These are phyloP conservation scores for Gentiana macrophylla DNA, from an alignment of 257 asterid genomes.

Conservation along the genomic window DNA sequence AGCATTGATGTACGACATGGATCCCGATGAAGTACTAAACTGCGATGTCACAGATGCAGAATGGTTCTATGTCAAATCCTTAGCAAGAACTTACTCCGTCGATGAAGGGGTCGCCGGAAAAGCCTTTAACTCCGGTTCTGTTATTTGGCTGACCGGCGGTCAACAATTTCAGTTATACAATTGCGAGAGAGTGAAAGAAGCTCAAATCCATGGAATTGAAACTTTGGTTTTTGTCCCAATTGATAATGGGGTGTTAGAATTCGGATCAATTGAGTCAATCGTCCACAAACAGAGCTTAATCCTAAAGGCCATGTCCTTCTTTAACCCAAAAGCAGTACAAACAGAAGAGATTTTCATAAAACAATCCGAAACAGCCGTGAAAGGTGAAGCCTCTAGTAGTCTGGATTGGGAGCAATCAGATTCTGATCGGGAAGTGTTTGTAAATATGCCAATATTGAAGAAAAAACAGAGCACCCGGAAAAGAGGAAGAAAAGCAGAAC, in stretches of 20 bases:
- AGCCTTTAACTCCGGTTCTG: conserved; percentile 44
- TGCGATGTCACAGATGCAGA: conserved; percentile 59
- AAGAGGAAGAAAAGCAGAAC: conserved; percentile 53
- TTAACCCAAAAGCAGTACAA: conserved; percentile 12
- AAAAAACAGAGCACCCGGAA: conserved; percentile 25
- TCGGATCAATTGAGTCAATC: no score
- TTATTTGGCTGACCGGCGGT: conserved; percentile 55
- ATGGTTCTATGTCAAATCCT: conserved; percentile 84
- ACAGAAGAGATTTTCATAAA: neutral
- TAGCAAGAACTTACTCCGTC: conserved; percentile 42
- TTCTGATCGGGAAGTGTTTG: conserved; percentile 12
- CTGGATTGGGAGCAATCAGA: conserved; percentile 19
- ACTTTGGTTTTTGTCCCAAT: no score
- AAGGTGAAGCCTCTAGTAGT: neutral
- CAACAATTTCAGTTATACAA: conserved; percentile 44
- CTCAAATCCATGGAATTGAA: no score
- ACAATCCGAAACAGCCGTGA: neutral
- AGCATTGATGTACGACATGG: conserved; percentile 35
- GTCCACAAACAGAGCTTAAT: conserved; percentile 10
- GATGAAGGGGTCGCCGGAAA: conserved; percentile 48
- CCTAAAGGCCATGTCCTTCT: conserved; percentile 37
- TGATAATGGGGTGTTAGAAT: no score
- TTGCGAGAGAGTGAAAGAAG: neutral
- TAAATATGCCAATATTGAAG: neutral
- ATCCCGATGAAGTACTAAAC: conserved; percentile 8